phyloP scores from a whole-genome alignment of 164 flowering plant species.

The Stephania japonica region DNA sequence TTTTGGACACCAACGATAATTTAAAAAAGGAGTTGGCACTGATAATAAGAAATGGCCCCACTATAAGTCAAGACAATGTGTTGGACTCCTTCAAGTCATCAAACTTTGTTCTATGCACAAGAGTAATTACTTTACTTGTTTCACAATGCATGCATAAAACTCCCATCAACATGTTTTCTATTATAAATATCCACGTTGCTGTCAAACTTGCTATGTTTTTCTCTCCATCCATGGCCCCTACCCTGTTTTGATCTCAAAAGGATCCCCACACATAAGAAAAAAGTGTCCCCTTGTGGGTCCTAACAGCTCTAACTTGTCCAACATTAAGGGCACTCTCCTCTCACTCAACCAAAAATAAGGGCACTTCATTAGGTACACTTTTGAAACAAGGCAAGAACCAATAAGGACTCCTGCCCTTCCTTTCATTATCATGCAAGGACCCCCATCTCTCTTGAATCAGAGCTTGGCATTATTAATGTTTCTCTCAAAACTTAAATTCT shows the following conservation, averaged over 20 bases:
- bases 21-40: not conserved
- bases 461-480: not conserved
- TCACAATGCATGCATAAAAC: not conserved
- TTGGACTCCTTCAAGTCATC: not conserved
- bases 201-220: constrained; percentile 13
- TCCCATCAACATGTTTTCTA: not conserved
- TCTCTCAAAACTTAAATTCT: not conserved
- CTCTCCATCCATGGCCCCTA: not conserved
- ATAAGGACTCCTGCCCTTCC: not conserved
- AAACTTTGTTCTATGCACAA: not conserved
- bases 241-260: not conserved
- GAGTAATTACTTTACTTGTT: not conserved
- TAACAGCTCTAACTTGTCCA: not conserved
- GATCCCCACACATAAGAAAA: not conserved
- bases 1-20: no score
- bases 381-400: not conserved
- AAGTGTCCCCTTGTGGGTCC: not conserved
- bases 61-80: constrained; percentile 6
- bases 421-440: not conserved
- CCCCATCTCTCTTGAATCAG: not conserved
- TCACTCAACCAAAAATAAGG: not conserved
- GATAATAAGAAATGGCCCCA: not conserved
- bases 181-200: constrained; percentile 9
- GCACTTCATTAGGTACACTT: not conserved
- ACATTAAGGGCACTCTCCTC: constrained; percentile 2